Evolutionary conservation across 139 green algal species (phyloP).

Genomic region (Microglena sp.): DNA sequence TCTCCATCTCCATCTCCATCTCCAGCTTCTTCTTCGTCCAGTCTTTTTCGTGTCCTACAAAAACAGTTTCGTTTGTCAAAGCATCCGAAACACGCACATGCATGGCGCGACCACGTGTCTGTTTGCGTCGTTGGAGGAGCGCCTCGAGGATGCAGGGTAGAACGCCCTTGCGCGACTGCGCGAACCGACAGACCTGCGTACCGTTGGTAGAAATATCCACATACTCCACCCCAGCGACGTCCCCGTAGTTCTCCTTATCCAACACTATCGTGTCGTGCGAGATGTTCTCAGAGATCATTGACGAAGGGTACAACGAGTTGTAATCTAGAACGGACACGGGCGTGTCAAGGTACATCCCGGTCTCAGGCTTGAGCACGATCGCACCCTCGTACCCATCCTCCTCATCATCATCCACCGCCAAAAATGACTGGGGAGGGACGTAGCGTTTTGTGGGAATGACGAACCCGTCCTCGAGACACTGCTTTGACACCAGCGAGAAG

Average conservation of each 20-base stretch:
- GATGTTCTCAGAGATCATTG: constrained; percentile 15
- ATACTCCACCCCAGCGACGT: constrained; percentile 15
- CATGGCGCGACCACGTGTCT: too few relatives aligned
- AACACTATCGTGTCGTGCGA: constrained; percentile 12
- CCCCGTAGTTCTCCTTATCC: neutral
- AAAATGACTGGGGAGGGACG: too few relatives aligned
- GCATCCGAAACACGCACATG: too few relatives aligned
- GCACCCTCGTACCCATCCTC: constrained; percentile 12
- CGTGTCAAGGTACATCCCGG: constrained; percentile 18
- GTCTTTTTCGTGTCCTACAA: too few relatives aligned
- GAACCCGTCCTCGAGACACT: neutral
- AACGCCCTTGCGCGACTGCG: too few relatives aligned
- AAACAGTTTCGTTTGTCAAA: too few relatives aligned
- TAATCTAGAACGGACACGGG: constrained; percentile 19
- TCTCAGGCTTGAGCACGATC: constrained; percentile 17
- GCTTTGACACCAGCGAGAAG: constrained; percentile 17
- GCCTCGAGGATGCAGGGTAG: too few relatives aligned
- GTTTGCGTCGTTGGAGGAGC: too few relatives aligned
- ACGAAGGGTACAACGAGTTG: constrained; percentile 19
- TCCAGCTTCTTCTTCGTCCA: too few relatives aligned
- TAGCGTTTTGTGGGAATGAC: neutral
- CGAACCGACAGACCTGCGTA: too few relatives aligned
- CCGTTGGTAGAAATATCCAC: too few relatives aligned
- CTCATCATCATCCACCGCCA: constrained; percentile 3
- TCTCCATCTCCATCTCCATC: too few relatives aligned